Percentiles rank a stretch among this genome's conserved stretches.
Conservation (phyloP, 2,329 filamentous ascomycete genomes). For the Berkeleyomyces basicola region DNA sequence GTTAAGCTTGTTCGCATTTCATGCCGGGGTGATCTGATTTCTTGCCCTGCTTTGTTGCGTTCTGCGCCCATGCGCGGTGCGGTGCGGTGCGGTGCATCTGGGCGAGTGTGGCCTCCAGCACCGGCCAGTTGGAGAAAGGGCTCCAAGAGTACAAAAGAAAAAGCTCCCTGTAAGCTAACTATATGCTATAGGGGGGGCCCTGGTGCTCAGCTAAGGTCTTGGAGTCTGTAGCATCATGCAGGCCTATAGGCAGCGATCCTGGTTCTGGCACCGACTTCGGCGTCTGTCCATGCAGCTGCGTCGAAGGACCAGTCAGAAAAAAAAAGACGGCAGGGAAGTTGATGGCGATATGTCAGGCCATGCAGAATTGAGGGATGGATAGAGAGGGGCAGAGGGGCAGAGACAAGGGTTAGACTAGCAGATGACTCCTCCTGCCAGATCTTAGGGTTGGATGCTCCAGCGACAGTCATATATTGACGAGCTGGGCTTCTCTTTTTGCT, state of each 20-base stretch:
- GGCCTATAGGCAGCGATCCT: neutral
- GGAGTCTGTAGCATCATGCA: too few relatives aligned
- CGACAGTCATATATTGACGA: neutral
- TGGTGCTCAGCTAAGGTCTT: too few relatives aligned
- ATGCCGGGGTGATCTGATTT: conserved; percentile 2
- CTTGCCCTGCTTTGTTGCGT: neutral
- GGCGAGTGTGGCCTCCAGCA: too few relatives aligned
- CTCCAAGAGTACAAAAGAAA: too few relatives aligned
- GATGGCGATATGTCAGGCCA: neutral
- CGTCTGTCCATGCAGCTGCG: neutral
- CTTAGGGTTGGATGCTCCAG: neutral
- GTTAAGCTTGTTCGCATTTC: neutral
- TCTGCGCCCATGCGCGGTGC: too few relatives aligned
- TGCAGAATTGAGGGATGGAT: neutral
- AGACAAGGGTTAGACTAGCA: neutral
- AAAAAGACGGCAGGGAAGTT: neutral
- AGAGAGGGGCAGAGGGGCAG: neutral
- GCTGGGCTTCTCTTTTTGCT: neutral
- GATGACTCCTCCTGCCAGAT: neutral
- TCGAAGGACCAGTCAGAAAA: neutral
- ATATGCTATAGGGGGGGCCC: too few relatives aligned
- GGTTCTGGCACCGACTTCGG: neutral
- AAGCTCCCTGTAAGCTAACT: too few relatives aligned
- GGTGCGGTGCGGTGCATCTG: too few relatives aligned
- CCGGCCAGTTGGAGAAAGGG: too few relatives aligned